Conservation (phyloP, 768 basidiomycete genomes). For the Mycena rosella region DNA sequence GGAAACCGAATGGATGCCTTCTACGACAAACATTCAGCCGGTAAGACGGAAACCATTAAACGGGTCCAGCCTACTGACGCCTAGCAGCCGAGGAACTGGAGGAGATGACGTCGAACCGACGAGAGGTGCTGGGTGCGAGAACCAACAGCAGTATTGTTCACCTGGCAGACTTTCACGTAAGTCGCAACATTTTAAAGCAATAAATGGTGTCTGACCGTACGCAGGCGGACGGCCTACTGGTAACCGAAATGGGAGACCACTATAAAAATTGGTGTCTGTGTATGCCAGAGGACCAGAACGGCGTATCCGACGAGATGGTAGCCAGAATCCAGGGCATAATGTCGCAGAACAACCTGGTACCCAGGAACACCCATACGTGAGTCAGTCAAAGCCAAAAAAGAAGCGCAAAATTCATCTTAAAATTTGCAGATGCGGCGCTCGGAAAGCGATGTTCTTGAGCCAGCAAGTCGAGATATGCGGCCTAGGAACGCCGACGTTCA, state of each 20-base stretch:
- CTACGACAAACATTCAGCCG: no score
- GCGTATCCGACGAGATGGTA: neutral
- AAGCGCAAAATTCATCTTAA: no score
- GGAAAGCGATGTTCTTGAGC: no score
- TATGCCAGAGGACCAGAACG: neutral
- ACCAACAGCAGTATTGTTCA: neutral
- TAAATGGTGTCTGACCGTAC: no score
- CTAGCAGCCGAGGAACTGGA: neutral
- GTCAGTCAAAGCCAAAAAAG: no score
- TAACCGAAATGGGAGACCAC: neutral
- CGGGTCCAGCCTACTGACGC: no score
- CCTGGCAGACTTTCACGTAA: neutral
- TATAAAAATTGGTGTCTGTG: neutral
- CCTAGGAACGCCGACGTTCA: neutral
- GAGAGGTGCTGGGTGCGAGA: neutral
- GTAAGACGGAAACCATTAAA: no score
- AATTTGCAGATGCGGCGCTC: no score
- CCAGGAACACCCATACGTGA: neutral
- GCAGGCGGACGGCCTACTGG: no score
- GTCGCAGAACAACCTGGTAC: neutral
- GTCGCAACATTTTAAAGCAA: no score
- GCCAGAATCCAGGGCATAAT: neutral
- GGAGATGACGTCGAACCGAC: neutral
- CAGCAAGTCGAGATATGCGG: neutral
- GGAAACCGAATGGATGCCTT: no score